Base-by-base conservation (phyloP, 1,284 basidiomycete species). In the Melampsora occidentalis region DNA sequence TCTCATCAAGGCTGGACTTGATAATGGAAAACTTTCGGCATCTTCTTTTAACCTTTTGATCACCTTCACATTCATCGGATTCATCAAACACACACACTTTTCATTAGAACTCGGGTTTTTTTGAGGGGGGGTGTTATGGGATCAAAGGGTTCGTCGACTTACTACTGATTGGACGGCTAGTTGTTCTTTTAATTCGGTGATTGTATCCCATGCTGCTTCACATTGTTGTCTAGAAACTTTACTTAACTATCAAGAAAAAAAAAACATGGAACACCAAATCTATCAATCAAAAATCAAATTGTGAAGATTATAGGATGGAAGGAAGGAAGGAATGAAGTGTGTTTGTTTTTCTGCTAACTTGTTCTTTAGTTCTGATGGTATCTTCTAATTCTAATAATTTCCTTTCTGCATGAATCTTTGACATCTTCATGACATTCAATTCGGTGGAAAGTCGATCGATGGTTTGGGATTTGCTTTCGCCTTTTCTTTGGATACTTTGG, bases 341-440 rank as follows among this genome's bases (percentile, higher is more conserved):
- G 25, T 25, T 25, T n/a, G n/a, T 25, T 25, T 25, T 25, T 25
- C 25, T 25, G 25, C 25, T 59, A 5, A 73, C 71, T 49, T 73
- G 39, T 57, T 53, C 71, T 31, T 35, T 33, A n/a, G 53, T 64
- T 48, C 42, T 59, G n/a, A 76, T 42, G 12, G 33, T 31, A 67
- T 76, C 72, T 63, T 76, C n/a, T 10, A 76, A 28, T 35, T 68
- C 65, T 4, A 63, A 16, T 10, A 76, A 25, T 28, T 63, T 68
- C 18, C 72, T 49, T 59, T 76, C 72, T 4, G 72, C 72, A 62
- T 68, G 42, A 25, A 49, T 68, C 48, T 76, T 68, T 16, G 72
- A 64, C 72, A 76, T 76, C 22, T 76, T 76, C 16, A 65, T 51
- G 9, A 76, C 72, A 61, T 76, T 76, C 7, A 76, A 39, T 51